Evolutionary conservation across 495 filamentous ascomycete species (phyloP).

Genomic region (Umbilicaria muhlenbergii): DNA sequence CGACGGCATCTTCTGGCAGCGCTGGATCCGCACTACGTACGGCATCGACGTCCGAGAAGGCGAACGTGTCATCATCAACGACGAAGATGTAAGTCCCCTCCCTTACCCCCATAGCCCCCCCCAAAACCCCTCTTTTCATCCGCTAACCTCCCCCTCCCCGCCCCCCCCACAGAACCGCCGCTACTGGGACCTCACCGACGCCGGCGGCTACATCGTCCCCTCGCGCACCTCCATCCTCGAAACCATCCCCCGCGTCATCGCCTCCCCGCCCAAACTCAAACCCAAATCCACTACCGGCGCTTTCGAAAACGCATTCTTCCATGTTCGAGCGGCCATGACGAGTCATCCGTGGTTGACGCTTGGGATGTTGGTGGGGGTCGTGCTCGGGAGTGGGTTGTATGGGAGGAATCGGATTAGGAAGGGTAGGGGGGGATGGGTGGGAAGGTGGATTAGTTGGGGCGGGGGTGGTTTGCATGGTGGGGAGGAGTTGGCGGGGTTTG

Average conservation of each 20-base stretch:
- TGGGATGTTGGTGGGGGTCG: constrained; percentile 40
- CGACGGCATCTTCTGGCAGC: constrained; percentile 92
- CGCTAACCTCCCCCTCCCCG: constrained; percentile 13
- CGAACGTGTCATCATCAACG: constrained; percentile 90
- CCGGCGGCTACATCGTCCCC: constrained; percentile 72
- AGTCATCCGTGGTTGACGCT: constrained; percentile 60
- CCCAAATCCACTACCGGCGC: constrained; percentile 73
- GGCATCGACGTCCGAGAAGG: constrained; percentile 75
- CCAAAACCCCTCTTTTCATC: neutral
- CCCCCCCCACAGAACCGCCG: constrained; percentile 49
- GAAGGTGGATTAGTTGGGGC: constrained; percentile 56
- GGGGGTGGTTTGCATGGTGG: too few species aligned
- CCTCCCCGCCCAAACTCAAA: constrained; percentile 60
- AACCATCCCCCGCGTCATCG: constrained; percentile 64
- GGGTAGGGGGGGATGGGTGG: constrained; percentile 46
- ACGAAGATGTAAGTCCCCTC: constrained; percentile 68
- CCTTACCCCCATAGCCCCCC: neutral
- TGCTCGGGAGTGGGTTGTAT: constrained; percentile 32
- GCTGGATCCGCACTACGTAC: constrained; percentile 88
- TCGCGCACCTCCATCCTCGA: constrained; percentile 91
- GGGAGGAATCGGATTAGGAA: constrained; percentile 18
- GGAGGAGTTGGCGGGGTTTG: too few species aligned
- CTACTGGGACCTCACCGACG: constrained; percentile 90
- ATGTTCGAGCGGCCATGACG: constrained; percentile 46
- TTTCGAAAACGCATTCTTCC: constrained; percentile 66